Conservation (phyloP, 345 rosid genomes). For the Gossypium herbaceum region DNA sequence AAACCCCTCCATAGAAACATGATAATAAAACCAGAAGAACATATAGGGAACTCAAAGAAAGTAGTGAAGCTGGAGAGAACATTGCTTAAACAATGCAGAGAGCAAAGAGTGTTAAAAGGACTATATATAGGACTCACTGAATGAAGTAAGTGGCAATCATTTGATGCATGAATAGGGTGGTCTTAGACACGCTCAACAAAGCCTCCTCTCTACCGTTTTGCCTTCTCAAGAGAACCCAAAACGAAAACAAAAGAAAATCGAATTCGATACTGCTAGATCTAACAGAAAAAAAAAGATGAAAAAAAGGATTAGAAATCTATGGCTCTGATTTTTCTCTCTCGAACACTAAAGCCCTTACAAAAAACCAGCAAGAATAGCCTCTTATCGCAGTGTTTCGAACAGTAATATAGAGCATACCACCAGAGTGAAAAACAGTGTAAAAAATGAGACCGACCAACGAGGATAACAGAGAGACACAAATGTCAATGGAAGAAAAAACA, state of each 20-base stretch:
- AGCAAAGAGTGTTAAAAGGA: background rate
- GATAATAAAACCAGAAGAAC: slow-evolving; percentile 30
- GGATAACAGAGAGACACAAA: slow-evolving; percentile 21
- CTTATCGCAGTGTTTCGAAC: slow-evolving; percentile 1
- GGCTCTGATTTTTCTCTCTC: background rate
- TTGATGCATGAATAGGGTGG: too few relatives aligned
- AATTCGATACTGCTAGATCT: too few relatives aligned
- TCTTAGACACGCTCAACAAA: too few relatives aligned
- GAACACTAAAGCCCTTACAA: slow-evolving; percentile 28
- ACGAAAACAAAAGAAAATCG: too few relatives aligned
- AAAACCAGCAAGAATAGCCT: slow-evolving; percentile 13
- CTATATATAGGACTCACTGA: too few relatives aligned
- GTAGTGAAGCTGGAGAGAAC: slow-evolving; percentile 13
- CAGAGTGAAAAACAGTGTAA: slow-evolving; percentile 16
- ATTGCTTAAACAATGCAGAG: background rate
- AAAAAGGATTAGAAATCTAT: too few relatives aligned
- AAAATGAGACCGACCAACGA: background rate
- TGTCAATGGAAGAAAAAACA: slow-evolving; percentile 20
- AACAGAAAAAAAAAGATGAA: too few relatives aligned
- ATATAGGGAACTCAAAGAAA: background rate
- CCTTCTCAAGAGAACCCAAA: too few relatives aligned
- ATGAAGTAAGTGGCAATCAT: background rate
- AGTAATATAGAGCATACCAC: slow-evolving; percentile 15
- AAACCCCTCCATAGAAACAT: slow-evolving; percentile 30
- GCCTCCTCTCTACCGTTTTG: too few relatives aligned